These are phyloP conservation scores for Ophiosphaerella narmari DNA, from an alignment of 2,329 filamentous ascomycete genomes.

Conservation along the genomic window DNA sequence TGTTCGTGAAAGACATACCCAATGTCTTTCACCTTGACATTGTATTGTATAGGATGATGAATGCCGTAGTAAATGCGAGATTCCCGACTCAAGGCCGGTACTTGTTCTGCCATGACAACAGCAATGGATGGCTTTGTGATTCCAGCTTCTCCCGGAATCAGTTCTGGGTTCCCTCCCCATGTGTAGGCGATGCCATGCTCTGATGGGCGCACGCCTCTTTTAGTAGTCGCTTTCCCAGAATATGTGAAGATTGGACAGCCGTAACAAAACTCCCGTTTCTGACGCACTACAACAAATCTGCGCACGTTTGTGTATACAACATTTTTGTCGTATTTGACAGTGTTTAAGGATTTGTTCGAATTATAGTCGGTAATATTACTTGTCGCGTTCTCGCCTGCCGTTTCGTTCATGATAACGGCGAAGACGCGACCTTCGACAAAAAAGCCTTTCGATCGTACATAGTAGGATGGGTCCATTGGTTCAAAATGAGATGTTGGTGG, in stretches of 20 bases:
- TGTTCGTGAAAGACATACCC: slow-evolving; percentile 32
- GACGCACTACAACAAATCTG: slow-evolving; percentile 15
- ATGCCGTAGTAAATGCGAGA: slow-evolving; percentile 51
- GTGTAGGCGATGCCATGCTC: slow-evolving; percentile 48
- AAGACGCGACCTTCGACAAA: slow-evolving; percentile 11
- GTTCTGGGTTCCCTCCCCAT: slow-evolving; percentile 6
- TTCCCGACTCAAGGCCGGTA: slow-evolving; percentile 32
- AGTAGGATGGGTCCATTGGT: no score
- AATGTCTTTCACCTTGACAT: slow-evolving; percentile 50
- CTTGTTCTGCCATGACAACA: slow-evolving; percentile 27
- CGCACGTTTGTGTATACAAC: slow-evolving; percentile 12
- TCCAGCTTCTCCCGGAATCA: slow-evolving; percentile 23
- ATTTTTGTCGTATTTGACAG: background rate
- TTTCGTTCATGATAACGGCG: slow-evolving; percentile 9
- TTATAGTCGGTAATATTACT: slow-evolving; percentile 1
- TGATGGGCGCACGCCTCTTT: slow-evolving; percentile 9
- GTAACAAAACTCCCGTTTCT: slow-evolving; percentile 12
- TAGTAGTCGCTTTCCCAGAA: slow-evolving; percentile 5
- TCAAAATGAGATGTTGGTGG: background rate
- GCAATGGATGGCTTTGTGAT: slow-evolving; percentile 47
- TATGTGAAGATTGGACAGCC: slow-evolving; percentile 18
- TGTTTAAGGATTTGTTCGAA: background rate
- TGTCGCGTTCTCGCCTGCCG: background rate
- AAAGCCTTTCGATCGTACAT: background rate
- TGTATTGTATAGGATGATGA: slow-evolving; percentile 49